Conservation (phyloP, 2,329 filamentous ascomycete species). For the Hirsutella thompsonii region DNA sequence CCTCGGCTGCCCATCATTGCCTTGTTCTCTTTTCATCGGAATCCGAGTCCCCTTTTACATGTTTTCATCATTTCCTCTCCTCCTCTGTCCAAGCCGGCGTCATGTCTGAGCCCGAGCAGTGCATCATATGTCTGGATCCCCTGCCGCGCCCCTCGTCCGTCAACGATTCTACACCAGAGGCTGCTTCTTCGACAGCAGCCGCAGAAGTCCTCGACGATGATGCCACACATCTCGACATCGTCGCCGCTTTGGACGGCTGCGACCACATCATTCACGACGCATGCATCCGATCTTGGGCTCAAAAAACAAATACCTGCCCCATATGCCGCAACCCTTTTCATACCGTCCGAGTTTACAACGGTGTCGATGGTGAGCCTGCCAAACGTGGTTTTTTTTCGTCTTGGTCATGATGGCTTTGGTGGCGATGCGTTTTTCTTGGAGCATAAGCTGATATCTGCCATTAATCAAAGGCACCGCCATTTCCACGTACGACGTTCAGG, state of each 20-base stretch:
- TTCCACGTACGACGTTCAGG: conserved; percentile 54
- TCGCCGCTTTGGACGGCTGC: conserved; percentile 59
- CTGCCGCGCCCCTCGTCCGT: conserved; percentile 26
- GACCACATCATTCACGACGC: conserved; percentile 87
- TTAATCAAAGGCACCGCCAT: conserved; percentile 37
- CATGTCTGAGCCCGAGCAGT: conserved; percentile 48
- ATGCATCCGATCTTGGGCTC: conserved; percentile 88
- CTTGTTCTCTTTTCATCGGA: not conserved
- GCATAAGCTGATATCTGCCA: not conserved
- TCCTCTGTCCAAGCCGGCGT: conserved; percentile 26
- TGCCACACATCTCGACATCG: conserved; percentile 25
- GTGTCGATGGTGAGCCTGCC: conserved; percentile 52
- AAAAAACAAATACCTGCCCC: conserved; percentile 93
- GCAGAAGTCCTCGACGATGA: conserved; percentile 12
- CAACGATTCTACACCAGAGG: conserved; percentile 9
- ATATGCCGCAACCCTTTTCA: conserved; percentile 93
- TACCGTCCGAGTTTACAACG: conserved; percentile 70
- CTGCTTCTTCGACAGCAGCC: conserved; percentile 4
- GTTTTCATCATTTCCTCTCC: conserved; percentile 26
- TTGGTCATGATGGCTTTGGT: not conserved
- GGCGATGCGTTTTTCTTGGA: not conserved
- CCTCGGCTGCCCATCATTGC: not conserved
- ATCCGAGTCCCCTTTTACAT: conserved; percentile 26
- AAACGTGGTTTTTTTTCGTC: not conserved
- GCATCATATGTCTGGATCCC: conserved; percentile 56